Conservation (phyloP, 1,284 basidiomycete genomes). For the Cryptococcus sp. region DNA sequence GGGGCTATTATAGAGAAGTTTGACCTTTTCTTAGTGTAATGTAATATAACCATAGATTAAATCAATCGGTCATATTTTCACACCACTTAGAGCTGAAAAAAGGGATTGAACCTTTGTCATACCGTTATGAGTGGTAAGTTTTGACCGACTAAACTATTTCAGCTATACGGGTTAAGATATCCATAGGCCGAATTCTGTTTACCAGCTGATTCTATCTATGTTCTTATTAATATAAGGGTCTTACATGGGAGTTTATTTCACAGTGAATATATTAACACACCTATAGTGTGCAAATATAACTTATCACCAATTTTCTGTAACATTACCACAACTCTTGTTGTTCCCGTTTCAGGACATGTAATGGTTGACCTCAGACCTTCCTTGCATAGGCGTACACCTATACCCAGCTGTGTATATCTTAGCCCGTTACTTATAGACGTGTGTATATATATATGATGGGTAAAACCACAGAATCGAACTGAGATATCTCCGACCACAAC, state of each 20-base stretch:
- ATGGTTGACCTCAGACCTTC: constrained; percentile 4
- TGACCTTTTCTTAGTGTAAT: not conserved
- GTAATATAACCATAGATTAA: constrained; percentile 2
- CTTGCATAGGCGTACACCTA: not conserved
- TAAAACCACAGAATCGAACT: constrained; percentile 14
- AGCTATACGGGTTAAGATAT: constrained; percentile 2
- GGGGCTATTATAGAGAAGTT: not conserved
- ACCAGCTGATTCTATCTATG: not conserved
- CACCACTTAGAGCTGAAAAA: constrained; percentile 1
- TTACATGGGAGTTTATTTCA: constrained; percentile 4
- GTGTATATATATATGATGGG: not conserved
- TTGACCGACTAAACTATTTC: constrained; percentile 8
- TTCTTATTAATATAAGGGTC: constrained; percentile 1
- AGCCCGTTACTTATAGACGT: not conserved
- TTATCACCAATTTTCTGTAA: constrained; percentile 3
- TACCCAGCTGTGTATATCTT: not conserved
- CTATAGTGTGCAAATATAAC: constrained; percentile 1
- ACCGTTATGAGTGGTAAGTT: constrained; percentile 11
- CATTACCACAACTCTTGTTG: constrained; percentile 6
- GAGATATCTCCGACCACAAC: constrained; percentile 14
- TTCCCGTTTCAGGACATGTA: constrained; percentile 1
- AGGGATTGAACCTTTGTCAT: constrained; percentile 7
- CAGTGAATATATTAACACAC: not conserved
- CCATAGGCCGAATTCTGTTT: constrained; percentile 7
- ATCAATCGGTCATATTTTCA: not conserved